phyloP scores from a whole-genome alignment of 2,329 filamentous ascomycete genomes.

The Colletotrichum sp. region DNA sequence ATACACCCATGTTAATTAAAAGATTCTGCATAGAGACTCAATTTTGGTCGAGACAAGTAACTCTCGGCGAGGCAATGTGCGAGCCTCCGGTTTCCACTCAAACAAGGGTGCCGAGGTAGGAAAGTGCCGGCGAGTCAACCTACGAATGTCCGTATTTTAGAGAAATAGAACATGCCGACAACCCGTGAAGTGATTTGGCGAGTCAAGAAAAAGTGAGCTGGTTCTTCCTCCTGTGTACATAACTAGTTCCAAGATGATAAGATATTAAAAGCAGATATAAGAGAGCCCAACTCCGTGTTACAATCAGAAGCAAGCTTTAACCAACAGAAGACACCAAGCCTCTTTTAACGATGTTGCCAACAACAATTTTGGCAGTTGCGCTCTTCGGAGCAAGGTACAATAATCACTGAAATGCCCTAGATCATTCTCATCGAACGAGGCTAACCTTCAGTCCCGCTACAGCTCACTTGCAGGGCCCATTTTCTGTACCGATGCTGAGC shows the following conservation, averaged over 20 bases:
- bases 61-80: neutral
- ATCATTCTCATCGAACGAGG: accelerated
- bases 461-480: neutral
- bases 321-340: neutral
- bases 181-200: neutral
- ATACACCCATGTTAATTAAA: neutral
- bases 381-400: neutral
- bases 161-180: neutral
- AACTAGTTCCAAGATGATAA: neutral
- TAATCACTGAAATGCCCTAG: neutral
- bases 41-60: neutral
- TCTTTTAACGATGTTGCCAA: neutral
- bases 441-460: neutral
- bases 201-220: neutral
- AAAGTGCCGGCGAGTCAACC: neutral
- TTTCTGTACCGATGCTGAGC: neutral
- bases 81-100: neutral
- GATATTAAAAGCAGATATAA: neutral
- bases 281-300: neutral
- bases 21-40: neutral
- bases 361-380: neutral
- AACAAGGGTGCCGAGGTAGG: neutral
- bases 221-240: neutral
- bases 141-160: neutral
- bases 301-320: neutral